Evolutionary conservation across 805 yeast species (phyloP).

Genomic region (Candida berthetii): DNA sequence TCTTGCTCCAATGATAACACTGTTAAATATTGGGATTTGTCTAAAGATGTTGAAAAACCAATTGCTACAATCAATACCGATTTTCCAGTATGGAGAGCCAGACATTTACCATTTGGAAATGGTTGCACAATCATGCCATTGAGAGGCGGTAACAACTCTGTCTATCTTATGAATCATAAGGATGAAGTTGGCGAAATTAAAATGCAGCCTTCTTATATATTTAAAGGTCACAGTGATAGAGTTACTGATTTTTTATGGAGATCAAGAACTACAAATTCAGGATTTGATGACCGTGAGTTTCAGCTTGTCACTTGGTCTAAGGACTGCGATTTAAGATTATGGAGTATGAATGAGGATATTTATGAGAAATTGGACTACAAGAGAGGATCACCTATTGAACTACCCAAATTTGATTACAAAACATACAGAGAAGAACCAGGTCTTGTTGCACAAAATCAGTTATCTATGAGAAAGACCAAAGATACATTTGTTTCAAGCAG

Average conservation of each 20-base stretch:
- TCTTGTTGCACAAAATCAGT: constrained; percentile 20
- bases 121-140: constrained; percentile 89
- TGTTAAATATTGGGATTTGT: constrained; percentile 77
- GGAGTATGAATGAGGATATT: constrained; percentile 57
- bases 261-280: constrained; percentile 41
- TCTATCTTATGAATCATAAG: constrained; percentile 26
- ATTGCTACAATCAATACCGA: constrained; percentile 57
- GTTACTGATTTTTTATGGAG: constrained; percentile 91
- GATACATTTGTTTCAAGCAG: constrained; percentile 34
- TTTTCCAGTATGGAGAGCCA: constrained; percentile 85
- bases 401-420: constrained; percentile 32
- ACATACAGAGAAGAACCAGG: constrained; percentile 50
- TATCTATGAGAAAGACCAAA: constrained; percentile 27
- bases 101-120: constrained; percentile 84
- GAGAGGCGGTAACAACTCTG: constrained; percentile 67
- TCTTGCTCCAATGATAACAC: constrained; percentile 85
- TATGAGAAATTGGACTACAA: constrained; percentile 40
- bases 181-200: constrained; percentile 24
- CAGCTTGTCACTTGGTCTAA: constrained; percentile 94
- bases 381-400: constrained; percentile 28
- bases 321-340: constrained; percentile 76
- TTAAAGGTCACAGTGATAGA: constrained; percentile 79
- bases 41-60: constrained; percentile 36
- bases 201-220: constrained; percentile 49
- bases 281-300: constrained; percentile 67